Evolutionary conservation across 345 rosid species (phyloP).

Genomic region (Salix brachista): DNA sequence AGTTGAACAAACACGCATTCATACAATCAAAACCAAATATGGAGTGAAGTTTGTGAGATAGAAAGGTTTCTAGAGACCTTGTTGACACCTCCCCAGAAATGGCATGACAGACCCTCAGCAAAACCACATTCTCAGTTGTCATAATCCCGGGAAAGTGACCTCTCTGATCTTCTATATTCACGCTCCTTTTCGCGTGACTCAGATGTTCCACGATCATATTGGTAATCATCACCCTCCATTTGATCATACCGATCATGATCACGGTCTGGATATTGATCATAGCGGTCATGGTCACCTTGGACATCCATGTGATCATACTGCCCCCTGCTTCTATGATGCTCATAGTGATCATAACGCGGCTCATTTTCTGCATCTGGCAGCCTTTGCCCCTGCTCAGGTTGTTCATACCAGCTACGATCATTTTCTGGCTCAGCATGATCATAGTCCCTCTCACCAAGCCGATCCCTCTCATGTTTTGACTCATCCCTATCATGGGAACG

Average conservation of each 20-base stretch:
- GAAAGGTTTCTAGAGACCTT: neutral
- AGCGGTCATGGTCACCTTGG: conserved; percentile 53
- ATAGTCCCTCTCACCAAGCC: conserved; percentile 53
- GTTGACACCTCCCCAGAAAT: neutral
- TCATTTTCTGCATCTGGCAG: conserved; percentile 41
- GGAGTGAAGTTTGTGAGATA: neutral
- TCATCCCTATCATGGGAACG: conserved; percentile 69
- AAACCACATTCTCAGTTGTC: conserved; percentile 9
- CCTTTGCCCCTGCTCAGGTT: conserved; percentile 49
- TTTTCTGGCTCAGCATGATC: conserved; percentile 52
- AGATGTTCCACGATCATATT: conserved; percentile 39
- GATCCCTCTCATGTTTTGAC: conserved; percentile 54
- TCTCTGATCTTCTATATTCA: conserved; percentile 21
- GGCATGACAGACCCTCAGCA: neutral
- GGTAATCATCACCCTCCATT: conserved; percentile 63
- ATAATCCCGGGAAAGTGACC: conserved; percentile 20
- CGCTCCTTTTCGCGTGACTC: conserved; percentile 31
- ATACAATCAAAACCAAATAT: neutral
- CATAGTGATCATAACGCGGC: conserved; percentile 50
- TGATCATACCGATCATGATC: conserved; percentile 54
- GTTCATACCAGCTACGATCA: conserved; percentile 51
- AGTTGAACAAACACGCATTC: neutral
- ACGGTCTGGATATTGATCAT: conserved; percentile 53
- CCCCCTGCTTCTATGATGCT: conserved; percentile 46
- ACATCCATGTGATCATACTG: conserved; percentile 33